Evolutionary conservation across 2,329 filamentous ascomycete species (phyloP), one percentile per base, ranked within the genome.

Genomic region (Aspergillus ruber): DNA sequence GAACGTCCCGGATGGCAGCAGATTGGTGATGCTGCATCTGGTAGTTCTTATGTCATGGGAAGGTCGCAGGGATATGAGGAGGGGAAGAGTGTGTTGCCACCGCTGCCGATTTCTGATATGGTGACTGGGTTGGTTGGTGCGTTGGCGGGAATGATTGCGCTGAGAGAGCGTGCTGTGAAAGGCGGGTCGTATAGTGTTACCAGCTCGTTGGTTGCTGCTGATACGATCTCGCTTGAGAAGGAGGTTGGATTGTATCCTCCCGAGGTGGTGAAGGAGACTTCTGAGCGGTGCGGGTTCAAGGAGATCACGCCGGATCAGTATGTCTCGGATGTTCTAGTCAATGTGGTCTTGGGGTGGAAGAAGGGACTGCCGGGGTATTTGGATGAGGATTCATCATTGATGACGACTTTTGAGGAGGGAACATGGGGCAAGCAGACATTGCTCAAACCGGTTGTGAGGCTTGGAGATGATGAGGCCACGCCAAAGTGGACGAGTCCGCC

Each of bases 1-100:
- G 60, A 66, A 43, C 63, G 74, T 0, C 70, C 71, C 1, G 75
- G 74, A 5, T 78, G 74, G 74, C 73, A 76, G 56, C 74, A 77
- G 55, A 73, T 78, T 47, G 70, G 70, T 21, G 70, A 74, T 64
- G 71, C 50, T 3, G 68, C 63, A 12, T 59, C 62, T 2, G 68
- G 68, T 1, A 60, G 58, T 17, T 66, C 65, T 0, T 64, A 63
- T 36, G 55, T 65, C 1, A 66, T 59, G 12, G 69, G 67, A 3
- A 58, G 59, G 36, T 59, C 66, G 3, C 60, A 68, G 25, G 60
- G 59, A 1, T 40, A 27, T 9, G 25, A 44, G 17, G 50, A 44
- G 4, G 50, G 50, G 8, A 42, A 46, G 7, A 47, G 47, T 29
- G 50, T 50, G 6, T 27, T 52, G 7, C 47, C 50, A 6, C 50